Percentiles rank a stretch among this genome's conserved stretches.
Evolutionary conservation across 2,329 filamentous ascomycete species (phyloP).

Genomic region (Colletotrichum chlorophyti): DNA sequence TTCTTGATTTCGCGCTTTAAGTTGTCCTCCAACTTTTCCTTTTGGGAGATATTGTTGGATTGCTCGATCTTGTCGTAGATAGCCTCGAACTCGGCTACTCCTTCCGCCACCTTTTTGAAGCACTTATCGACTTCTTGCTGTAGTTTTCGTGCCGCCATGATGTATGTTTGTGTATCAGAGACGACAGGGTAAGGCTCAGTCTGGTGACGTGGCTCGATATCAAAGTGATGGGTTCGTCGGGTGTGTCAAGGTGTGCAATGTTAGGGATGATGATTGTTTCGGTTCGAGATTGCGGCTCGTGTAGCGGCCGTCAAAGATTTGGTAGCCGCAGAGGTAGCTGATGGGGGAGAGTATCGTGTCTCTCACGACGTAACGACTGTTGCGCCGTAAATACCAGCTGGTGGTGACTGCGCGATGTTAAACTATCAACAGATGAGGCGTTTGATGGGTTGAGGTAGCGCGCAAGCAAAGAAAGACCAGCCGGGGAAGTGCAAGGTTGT

Average conservation of each 20-base stretch:
- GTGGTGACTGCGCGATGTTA: conserved; percentile 21
- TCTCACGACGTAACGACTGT: conserved; percentile 7
- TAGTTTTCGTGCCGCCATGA: conserved; percentile 94
- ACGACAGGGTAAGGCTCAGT: background rate
- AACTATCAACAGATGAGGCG: conserved; percentile 23
- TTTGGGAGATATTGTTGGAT: conserved; percentile 90
- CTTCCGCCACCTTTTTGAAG: conserved; percentile 98
- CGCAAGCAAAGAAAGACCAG: conserved; percentile 27
- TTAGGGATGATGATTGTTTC: conserved; percentile 6
- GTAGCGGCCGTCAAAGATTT: background rate
- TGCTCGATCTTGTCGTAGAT: conserved; percentile 99
- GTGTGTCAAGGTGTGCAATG: conserved; percentile 2
- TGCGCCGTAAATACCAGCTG: conserved; percentile 15
- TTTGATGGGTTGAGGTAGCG: conserved; percentile 25
- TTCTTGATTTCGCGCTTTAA: conserved; percentile 99
- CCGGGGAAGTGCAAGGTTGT: conserved; percentile 14
- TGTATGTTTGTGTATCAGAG: conserved; percentile 37
- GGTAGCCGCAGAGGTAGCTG: background rate
- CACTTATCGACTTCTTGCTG: conserved; percentile 99
- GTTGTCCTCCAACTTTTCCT: conserved; percentile 97
- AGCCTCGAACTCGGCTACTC: conserved; percentile 87
- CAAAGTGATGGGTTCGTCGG: conserved; percentile 9
- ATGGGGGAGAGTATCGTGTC: background rate
- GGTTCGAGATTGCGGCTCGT: conserved; percentile 6
- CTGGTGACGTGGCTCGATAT: conserved; percentile 7